A percentile compares a stretch with the other conserved stretches of the same genome.
Conservation (phyloP, 305 asterid species). For the Solanum hybrid region DNA sequence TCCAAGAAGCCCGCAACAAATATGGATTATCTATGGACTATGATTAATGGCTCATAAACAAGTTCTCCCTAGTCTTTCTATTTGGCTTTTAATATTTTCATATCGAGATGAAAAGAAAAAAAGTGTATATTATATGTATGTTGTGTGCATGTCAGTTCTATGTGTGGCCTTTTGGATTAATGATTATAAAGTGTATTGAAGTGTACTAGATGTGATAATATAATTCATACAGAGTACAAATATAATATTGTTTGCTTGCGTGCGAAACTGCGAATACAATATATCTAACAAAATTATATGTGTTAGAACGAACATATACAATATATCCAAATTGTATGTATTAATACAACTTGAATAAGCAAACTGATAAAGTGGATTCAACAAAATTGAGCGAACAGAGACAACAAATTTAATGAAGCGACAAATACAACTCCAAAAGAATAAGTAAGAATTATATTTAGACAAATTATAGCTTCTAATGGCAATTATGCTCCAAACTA, state of each 20-base stretch:
- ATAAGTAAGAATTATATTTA: neutral
- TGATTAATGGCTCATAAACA: neutral
- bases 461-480: neutral
- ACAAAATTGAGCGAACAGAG: neutral
- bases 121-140: neutral
- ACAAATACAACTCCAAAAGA: neutral
- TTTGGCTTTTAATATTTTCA: too few species aligned
- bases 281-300: neutral
- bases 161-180: neutral
- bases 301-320: neutral
- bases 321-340: neutral
- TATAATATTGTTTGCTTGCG: too few species aligned
- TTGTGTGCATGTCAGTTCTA: neutral
- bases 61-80: too few species aligned
- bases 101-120: too few species aligned
- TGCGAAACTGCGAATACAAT: neutral
- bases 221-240: neutral
- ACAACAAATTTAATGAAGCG: neutral
- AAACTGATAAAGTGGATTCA: neutral
- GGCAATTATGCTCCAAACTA: neutral
- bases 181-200: neutral
- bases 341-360: neutral
- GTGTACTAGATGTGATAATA: neutral
- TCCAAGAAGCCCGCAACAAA: neutral
- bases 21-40: neutral